Base-by-base conservation (phyloP, 1,284 basidiomycete genomes). In the Trichosporon faecale region DNA sequence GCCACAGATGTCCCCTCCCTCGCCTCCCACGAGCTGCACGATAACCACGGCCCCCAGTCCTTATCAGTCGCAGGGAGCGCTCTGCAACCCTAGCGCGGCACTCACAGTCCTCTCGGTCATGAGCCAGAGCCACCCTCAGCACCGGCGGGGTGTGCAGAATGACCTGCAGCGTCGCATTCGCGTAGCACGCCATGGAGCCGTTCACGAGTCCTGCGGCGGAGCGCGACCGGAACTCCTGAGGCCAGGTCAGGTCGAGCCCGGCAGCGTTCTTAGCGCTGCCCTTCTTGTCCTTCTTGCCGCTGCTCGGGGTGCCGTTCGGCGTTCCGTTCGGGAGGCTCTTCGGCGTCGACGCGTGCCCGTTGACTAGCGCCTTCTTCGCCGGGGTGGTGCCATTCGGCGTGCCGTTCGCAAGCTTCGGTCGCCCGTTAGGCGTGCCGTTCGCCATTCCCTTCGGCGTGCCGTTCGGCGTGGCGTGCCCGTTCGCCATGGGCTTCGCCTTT, bases 131-230 rank as follows among this genome's bases (percentile, higher is more conserved):
- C 44, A 92, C 84, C 73, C 88, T 87, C 33, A 97, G 86, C 21
- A 99, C 87, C 2, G 95, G 94, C 9, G 95, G 91, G 0, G 96
- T 98, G 81, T 99, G 95, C 23, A 98, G 84, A 65, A 99, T 87
- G 76, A 94, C 94, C 85, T 99, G 97, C 70, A 99, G 85, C 37
- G 92, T 93, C 74, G 94, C 95, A 84, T 99, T 99, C 77, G 98
- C 86, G 84, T 98, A 99, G 84, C 97, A 99, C 1, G 94, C 97
- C 82, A 98, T 99, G 65, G 94, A 94, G n/a, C 86, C 90, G 84
- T 99, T 99, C 78, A 89, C 86, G 44, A 99, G 85, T 0, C 96
- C 96, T 0, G 82, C 77, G 0, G 76, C 68, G 27, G 46, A 74
- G 75, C 16, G 44, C 44, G 1, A 18, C n/a, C 2, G 73, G 8